phyloP scores from a whole-genome alignment of 176 grass and related monocot genomes.

The sorghum (Sorghum bicolor) region Sorghum_bicolor_NCBIv3 NC_012872.2:68257501-68258000 shows the following conservation, averaged over 20 bases:
- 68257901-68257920: too few species aligned
- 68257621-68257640: neutral
- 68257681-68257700: neutral
- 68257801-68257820: neutral
- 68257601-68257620: constrained; percentile 12
- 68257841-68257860: too few species aligned
- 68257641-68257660: neutral
- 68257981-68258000: too few species aligned
- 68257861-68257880: too few species aligned
- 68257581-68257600: neutral
- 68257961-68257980: too few species aligned
- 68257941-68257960: too few species aligned
- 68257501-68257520: neutral
- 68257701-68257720: neutral
- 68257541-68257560: neutral
- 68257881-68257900: too few species aligned
- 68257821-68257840: too few species aligned
- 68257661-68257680: neutral
- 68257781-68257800: neutral
- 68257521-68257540: neutral
- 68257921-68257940: too few species aligned
- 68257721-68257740: neutral
- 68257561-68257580: neutral
- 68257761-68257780: neutral
- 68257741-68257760: neutral